Evolutionary conservation across 768 basidiomycete genomes (phyloP), one percentile per base, ranked within the genome.

Genomic region (Pleurotus citrinopileatus): DNA sequence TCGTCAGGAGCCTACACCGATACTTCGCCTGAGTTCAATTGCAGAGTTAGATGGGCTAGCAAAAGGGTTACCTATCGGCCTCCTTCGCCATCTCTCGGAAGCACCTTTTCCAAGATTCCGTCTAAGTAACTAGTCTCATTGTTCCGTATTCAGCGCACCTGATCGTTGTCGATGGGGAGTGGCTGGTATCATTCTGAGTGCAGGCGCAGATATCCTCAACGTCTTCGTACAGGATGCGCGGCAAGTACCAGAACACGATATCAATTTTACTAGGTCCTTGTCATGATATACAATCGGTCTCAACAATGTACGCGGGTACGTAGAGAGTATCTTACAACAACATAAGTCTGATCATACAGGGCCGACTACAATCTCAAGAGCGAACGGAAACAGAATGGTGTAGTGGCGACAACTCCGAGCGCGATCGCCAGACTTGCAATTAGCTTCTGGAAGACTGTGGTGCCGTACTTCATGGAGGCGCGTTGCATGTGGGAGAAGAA

Each of bases 401-500:
- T 44, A 20, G 20, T 44, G n/a, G 43, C 25, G 15, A 47, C 45
- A 29, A 47, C n/a, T 17, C 45, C 27, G 3, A 29, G 25, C n/a
- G 45, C 27, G 27, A 29, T 9, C 20, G 22, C 45, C 25, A 47
- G 28, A 29, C 45, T 28, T 26, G n/a, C 27, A 17, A 54, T 38
- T 15, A 54, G 40, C 43, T 45, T 43, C n/a, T 22, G 10, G 27
- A 47, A 47, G n/a, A 47, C 28, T 17, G 25, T 26, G 25, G 45
- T 26, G 15, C 38, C 23, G 37, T 40, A 40, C 43, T 51, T 67
- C 70, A 71, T 72, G 4, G 60, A 67, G 6, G 65, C 67, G 15
- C 50, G 43, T 55, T 69, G 67, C 27, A 71, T 56, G 25, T 46
- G 46, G 2, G 67, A 50, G 58, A 72, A 73, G 70, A 67, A 74